Percentiles rank a stretch among this genome's conserved stretches.
Conservation (phyloP, 2,329 filamentous ascomycete genomes). For the Fusarium temperatum region DNA sequence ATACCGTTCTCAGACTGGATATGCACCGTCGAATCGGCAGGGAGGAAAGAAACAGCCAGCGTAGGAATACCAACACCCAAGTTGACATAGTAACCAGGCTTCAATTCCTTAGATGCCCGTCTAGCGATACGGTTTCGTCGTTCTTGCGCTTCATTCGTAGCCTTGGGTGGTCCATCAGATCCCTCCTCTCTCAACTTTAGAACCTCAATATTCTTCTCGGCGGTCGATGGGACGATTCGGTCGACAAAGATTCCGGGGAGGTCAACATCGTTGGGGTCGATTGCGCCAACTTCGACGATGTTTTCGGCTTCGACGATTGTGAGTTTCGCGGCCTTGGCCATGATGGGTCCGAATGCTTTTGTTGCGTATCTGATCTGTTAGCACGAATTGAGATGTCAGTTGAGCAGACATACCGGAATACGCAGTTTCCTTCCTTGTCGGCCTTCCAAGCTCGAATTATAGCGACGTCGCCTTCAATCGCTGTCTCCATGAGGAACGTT, state of each 20-base stretch:
- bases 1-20: conserved; percentile 90
- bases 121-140: conserved; percentile 77
- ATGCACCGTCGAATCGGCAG: conserved; percentile 76
- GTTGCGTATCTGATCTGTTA: conserved; percentile 67
- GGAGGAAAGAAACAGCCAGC: conserved; percentile 80
- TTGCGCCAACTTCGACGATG: conserved; percentile 78
- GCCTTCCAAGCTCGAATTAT: conserved; percentile 81
- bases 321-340: conserved; percentile 81
- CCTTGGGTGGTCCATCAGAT: conserved; percentile 50
- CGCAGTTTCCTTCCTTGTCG: conserved; percentile 80
- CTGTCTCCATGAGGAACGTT: conserved; percentile 79
- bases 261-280: conserved; percentile 78
- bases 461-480: conserved; percentile 78
- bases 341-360: conserved; percentile 77
- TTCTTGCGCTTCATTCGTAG: conserved; percentile 57
- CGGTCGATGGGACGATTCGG: conserved; percentile 78
- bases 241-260: conserved; percentile 86
- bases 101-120: conserved; percentile 81
- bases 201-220: conserved; percentile 76
- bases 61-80: conserved; percentile 88
- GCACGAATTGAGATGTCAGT: background rate
- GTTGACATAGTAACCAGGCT: conserved; percentile 83
- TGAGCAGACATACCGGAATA: conserved; percentile 67
- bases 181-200: conserved; percentile 64
- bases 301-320: conserved; percentile 88